Evolutionary conservation across 1,139 yeast species (phyloP).

Genomic region (Candida sp.): DNA sequence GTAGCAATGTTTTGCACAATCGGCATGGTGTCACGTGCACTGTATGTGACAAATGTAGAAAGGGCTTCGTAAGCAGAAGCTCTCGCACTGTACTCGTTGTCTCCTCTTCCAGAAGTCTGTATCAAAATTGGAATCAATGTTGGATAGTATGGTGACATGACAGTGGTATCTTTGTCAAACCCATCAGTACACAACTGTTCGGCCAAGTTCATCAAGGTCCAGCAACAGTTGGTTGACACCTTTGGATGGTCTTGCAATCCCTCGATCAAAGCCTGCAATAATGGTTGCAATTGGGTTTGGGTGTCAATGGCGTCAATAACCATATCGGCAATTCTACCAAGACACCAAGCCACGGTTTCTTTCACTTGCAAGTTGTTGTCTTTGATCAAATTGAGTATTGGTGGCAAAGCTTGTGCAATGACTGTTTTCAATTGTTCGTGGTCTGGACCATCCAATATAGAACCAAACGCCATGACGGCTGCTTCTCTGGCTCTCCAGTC

Average conservation of each 20-base stretch:
- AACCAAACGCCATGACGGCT: constrained; percentile 99
- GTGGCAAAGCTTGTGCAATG: constrained; percentile 81
- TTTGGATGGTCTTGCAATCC: constrained; percentile 93
- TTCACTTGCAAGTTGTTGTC: constrained; percentile 86
- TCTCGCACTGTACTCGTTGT: constrained; percentile 88
- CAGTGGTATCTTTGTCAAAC: constrained; percentile 54
- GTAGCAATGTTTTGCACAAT: constrained; percentile 74
- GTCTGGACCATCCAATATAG: constrained; percentile 95
- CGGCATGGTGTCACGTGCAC: constrained; percentile 73
- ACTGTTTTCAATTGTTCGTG: constrained; percentile 66
- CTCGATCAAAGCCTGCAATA: constrained; percentile 70
- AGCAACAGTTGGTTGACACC: constrained; percentile 94
- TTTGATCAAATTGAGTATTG: constrained; percentile 72
- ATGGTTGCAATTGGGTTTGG: constrained; percentile 64
- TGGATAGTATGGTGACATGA: constrained; percentile 76
- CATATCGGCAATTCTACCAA: constrained; percentile 93
- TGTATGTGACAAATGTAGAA: constrained; percentile 76
- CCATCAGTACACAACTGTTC: constrained; percentile 80
- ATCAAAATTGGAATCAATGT: constrained; percentile 72
- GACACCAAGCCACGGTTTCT: constrained; percentile 98
- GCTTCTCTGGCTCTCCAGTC: constrained; percentile 94
- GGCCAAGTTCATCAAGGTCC: constrained; percentile 92
- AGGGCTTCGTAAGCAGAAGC: constrained; percentile 97
- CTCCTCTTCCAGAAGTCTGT: constrained; percentile 68
- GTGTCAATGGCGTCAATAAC: constrained; percentile 79